A percentile compares a stretch with the other conserved stretches of the same genome.
Conservation (phyloP, 805 yeast genomes). For the Cyberlindnera japonica region DNA sequence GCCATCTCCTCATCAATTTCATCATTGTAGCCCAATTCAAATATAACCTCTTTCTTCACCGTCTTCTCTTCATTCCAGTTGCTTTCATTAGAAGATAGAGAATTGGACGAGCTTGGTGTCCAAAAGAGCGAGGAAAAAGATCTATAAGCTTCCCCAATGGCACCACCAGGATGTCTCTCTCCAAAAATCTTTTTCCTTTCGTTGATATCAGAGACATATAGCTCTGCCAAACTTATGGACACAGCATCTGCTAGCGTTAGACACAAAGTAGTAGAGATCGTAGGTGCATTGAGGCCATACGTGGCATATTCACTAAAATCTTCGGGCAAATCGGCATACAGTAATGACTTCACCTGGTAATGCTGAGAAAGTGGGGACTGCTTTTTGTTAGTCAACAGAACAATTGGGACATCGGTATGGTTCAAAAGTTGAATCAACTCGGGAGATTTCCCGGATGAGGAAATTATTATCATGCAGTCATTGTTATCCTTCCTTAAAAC, state of each 20-base stretch:
- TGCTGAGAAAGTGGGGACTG: constrained; percentile 51
- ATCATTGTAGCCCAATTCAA: constrained; percentile 20
- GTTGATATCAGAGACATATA: constrained; percentile 52
- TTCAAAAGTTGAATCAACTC: constrained; percentile 54
- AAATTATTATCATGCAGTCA: constrained; percentile 60
- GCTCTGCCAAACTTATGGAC: constrained; percentile 67
- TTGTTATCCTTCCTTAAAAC: constrained; percentile 49
- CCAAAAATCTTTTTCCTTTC: constrained; percentile 57
- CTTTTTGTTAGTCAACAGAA: constrained; percentile 61
- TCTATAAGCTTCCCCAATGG: constrained; percentile 65
- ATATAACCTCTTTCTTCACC: constrained; percentile 16
- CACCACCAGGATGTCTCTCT: constrained; percentile 86
- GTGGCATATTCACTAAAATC: constrained; percentile 51
- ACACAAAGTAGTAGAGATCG: constrained; percentile 76
- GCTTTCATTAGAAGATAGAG: no score
- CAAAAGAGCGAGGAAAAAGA: no score
- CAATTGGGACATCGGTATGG: constrained; percentile 52
- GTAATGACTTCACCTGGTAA: constrained; percentile 46
- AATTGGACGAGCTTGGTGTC: no score
- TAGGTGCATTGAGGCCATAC: constrained; percentile 85
- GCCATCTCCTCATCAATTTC: constrained; percentile 17
- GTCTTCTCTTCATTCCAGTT: constrained; percentile 1
- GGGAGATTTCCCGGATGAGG: constrained; percentile 81
- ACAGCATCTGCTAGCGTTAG: constrained; percentile 76
- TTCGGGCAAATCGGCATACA: constrained; percentile 61